Evolutionary conservation across 345 rosid species (phyloP), one percentile per base, ranked within the genome.

Genomic region (Rhodamnia rubescens): DNA sequence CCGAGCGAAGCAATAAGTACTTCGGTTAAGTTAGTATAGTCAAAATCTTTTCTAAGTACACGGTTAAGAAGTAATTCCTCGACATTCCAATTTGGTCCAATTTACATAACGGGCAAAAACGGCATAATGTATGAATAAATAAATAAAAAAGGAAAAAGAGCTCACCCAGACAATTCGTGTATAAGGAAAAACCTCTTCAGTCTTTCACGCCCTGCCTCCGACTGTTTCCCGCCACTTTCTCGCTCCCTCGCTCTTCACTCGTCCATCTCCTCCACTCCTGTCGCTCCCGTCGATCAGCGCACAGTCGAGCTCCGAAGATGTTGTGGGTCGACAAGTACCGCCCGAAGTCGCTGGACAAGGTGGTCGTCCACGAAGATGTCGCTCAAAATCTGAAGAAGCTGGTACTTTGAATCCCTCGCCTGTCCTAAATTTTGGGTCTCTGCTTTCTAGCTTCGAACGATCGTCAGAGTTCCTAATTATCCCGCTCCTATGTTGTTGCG

Each of bases 261-360:
- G 88, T 85, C 86, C 86, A 85, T 81, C 85, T 88, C 74, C 85
- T 88, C 74, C 61, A 8, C 15, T 51, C 74, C 58, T 6, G 81
- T 84, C 40, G n/a, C 21, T 74, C 36, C 75, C 49, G 52, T 6
- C 61, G 83, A n/a, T 40, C 10, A 10, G 49, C 2, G 29, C 55
- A 26, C 13, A 11, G n/a, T 57, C 53, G 83, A 69, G 49, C 51
- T 40, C 20, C 74, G 83, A 89, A 89, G 89, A 97, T 97, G 99
- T 89, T 97, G 96, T 97, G 98, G 99, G 98, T 95, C 20, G 99
- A 97, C 92, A 96, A 97, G 95, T 97, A 94, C 95, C 89, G 98
- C 83, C 99, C 98, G 61, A 97, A 95, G 90, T 91, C 98, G 90
- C 93, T 96, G 12, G 98, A 94, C 88, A 92, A 94, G 87, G 93